Evolutionary conservation across 768 basidiomycete genomes (phyloP).

Genomic region (Amanita molliuscula): DNA sequence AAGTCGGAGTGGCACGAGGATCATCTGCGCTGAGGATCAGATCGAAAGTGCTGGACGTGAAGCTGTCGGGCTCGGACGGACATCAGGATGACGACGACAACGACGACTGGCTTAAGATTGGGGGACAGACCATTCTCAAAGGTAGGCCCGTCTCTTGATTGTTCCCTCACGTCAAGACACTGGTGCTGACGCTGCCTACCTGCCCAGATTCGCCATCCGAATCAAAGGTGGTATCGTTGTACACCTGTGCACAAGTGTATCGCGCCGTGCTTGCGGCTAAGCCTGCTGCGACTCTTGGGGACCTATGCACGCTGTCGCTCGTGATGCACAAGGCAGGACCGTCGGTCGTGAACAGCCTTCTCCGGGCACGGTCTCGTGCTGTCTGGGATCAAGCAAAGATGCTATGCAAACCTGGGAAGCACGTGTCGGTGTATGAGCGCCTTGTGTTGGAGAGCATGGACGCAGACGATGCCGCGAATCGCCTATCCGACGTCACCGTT

Average conservation of each 20-base stretch:
- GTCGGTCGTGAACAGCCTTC: conserved; percentile 23
- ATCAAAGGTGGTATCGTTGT: conserved; percentile 17
- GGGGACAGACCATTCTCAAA: conserved; percentile 1
- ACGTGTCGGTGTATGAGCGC: conserved; percentile 29
- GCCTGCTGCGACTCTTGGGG: conserved; percentile 29
- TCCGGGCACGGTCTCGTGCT: conserved; percentile 29
- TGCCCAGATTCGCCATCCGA: conserved; percentile 10
- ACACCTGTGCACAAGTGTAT: conserved; percentile 44
- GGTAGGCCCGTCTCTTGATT: not conserved
- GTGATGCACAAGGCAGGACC: conserved; percentile 27
- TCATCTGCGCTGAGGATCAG: conserved; percentile 9
- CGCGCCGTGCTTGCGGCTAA: conserved; percentile 33
- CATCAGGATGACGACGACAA: not conserved
- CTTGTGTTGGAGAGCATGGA: conserved; percentile 42
- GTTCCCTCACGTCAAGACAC: not conserved
- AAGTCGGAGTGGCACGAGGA: conserved; percentile 12
- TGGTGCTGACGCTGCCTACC: not conserved
- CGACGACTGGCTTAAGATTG: conserved; percentile 4
- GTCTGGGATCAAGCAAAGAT: conserved; percentile 13
- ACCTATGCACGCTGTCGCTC: conserved; percentile 50
- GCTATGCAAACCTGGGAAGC: conserved; percentile 5
- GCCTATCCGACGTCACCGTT: conserved; percentile 17
- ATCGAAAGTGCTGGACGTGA: conserved; percentile 4
- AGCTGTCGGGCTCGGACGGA: not conserved
- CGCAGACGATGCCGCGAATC: conserved; percentile 42